Evolutionary conservation across 1,139 yeast genomes (phyloP).

Genomic region (Geotrichum citri-aurantii): DNA sequence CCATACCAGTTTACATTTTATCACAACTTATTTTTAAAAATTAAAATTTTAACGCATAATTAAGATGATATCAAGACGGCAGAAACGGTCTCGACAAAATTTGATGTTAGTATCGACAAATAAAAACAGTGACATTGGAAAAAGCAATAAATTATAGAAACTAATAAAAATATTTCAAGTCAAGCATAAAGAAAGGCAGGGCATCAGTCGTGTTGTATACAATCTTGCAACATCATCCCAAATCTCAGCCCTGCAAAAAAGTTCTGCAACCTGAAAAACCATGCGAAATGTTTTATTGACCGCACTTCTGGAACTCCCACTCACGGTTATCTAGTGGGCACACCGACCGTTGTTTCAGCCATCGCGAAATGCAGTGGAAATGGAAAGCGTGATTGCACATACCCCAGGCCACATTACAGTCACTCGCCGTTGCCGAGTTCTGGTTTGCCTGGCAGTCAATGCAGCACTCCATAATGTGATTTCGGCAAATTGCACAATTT

Average conservation of each 20-base stretch:
- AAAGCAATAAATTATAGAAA: not conserved
- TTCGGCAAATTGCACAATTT: constrained; percentile 96
- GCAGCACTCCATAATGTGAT: constrained; percentile 97
- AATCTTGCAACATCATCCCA: too few relatives aligned
- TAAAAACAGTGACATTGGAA: too few relatives aligned
- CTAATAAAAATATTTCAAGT: not conserved
- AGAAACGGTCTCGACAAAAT: too few relatives aligned
- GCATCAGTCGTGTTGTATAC: too few relatives aligned
- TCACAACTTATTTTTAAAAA: too few relatives aligned
- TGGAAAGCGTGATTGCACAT: constrained; percentile 92
- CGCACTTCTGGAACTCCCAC: constrained; percentile 75
- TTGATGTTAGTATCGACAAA: not conserved
- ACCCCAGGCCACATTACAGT: constrained; percentile 97
- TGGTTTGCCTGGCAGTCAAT: constrained; percentile 91
- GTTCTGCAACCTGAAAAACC: not conserved
- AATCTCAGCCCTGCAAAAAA: not conserved
- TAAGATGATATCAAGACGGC: too few relatives aligned
- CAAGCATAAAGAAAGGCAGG: too few relatives aligned
- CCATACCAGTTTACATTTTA: too few relatives aligned
- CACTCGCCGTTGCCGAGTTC: constrained; percentile 59
- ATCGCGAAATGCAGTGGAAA: constrained; percentile 89
- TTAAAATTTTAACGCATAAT: too few relatives aligned
- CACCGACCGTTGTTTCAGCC: constrained; percentile 96
- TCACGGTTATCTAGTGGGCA: constrained; percentile 96
- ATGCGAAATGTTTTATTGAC: constrained; percentile 36